Base-by-base conservation (phyloP, 208 protist species). In the Crithidia acanthocephali region DNA sequence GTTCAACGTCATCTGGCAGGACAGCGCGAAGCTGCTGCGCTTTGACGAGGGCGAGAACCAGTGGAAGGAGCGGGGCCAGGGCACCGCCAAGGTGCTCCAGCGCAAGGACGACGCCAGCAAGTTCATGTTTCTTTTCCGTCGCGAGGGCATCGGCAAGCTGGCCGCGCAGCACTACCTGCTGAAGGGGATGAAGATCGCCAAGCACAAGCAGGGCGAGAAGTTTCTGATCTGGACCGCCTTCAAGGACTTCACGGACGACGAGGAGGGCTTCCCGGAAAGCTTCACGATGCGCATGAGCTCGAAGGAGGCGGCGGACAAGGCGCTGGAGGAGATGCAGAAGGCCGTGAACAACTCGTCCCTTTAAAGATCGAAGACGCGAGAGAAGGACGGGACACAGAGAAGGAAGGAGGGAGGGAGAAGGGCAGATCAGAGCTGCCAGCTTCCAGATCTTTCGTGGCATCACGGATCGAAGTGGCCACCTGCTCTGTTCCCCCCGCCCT, bases 31-130 rank as follows among this genome's bases (percentile, higher is more conserved):
- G 83, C 81, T 97, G 23, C 75, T 94, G 35, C 92, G 94, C 59
- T 98, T 98, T 65, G 92, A 98, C 52, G 92, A 98, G 66, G 94
- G 91, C 32, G 92, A 97, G 76, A 98, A 98, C 66, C 65, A 81
- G 72, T 98, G 94, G 94, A 98, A 97, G 83, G 94, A 98, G 81
- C 86, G 94, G 48, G 94, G 91, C 0, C 79, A 92, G 65, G 94
- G 94, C 3, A 83, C 69, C 10, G 88, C 87, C 18, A 93, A 91
- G 66, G 82, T 98, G 13, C 62, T 98, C 56, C 72, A 85, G 52
- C 69, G 76, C 51, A 96, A 97, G 79, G 86, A 89, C 44, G 82
- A 90, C 37, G 18, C 33, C 0, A 79, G 76, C 28, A 67, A 79
- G 60, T 91, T 75, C 81, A 90, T 93, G 79, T 96, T 97, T 72